These are phyloP conservation scores for Chamaecyparis obtusa DNA, from an alignment of 75 land plant species.

Conservation along the genomic window DNA sequence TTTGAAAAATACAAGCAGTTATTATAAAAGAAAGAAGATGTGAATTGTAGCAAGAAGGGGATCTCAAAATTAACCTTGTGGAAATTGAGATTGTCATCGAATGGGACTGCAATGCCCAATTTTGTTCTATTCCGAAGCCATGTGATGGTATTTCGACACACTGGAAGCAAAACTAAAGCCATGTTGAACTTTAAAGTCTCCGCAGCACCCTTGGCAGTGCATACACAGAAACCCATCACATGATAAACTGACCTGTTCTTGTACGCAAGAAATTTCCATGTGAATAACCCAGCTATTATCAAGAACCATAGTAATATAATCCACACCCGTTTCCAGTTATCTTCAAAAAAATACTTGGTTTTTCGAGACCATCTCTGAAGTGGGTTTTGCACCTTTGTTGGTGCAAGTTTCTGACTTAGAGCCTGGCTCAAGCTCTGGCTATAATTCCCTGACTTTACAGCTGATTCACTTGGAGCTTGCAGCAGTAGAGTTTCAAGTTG, in stretches of 20 bases:
- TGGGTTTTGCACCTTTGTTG: conserved; percentile 21
- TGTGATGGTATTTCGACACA: conserved; percentile 68
- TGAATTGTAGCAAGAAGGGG: background rate
- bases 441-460: conserved; percentile 15
- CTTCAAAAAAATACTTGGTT: conserved; percentile 37
- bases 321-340: conserved; percentile 66
- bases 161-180: conserved; percentile 69
- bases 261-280: conserved; percentile 62
- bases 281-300: conserved; percentile 44
- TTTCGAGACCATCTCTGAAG: conserved; percentile 24
- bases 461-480: conserved; percentile 50
- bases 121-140: conserved; percentile 47
- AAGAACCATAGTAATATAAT: conserved; percentile 44
- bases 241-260: conserved; percentile 33
- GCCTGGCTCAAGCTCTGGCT: conserved; percentile 51
- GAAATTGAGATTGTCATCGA: conserved; percentile 53
- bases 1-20: background rate
- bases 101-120: conserved; percentile 35
- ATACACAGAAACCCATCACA: conserved; percentile 68
- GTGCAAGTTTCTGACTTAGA: conserved; percentile 49
- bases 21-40: background rate
- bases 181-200: conserved; percentile 70
- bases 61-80: conserved; percentile 33
- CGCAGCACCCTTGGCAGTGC: conserved; percentile 64
- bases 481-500: conserved; percentile 62